A percentile compares a stretch with the other conserved stretches of the same genome.
These are phyloP conservation scores for Fusarium phyllophilum DNA, from an alignment of 2,329 filamentous ascomycete genomes.

Conservation along the genomic window DNA sequence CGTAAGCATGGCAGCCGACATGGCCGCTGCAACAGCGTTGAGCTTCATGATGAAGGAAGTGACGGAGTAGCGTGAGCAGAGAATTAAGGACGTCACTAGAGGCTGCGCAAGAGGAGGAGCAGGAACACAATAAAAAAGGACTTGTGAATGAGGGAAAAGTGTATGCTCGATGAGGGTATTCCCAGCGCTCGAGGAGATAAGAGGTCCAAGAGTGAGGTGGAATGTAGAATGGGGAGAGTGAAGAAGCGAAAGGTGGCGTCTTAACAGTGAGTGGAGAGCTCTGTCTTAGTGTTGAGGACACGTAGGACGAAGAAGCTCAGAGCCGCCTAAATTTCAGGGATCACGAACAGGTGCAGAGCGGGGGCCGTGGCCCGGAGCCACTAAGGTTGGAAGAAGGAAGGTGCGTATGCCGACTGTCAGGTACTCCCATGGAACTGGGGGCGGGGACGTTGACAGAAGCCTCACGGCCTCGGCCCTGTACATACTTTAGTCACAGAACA, in stretches of 20 bases:
- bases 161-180: constrained; percentile 21
- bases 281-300: constrained; percentile 47
- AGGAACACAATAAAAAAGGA: constrained; percentile 14
- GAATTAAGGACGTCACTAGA: constrained; percentile 34
- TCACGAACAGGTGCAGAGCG: constrained; percentile 37
- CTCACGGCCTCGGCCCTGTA: constrained; percentile 13
- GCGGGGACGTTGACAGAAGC: constrained; percentile 25
- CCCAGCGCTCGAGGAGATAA: constrained; percentile 45
- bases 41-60: constrained; percentile 83
- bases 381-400: constrained; percentile 37
- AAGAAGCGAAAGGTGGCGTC: constrained; percentile 40
- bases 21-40: constrained; percentile 78
- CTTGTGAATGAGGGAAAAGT: background rate
- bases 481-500: background rate
- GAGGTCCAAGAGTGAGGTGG: constrained; percentile 46
- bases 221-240: constrained; percentile 36
- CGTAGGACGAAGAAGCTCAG: constrained; percentile 47
- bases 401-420: constrained; percentile 35
- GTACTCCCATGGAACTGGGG: constrained; percentile 21
- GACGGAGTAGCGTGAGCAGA: constrained; percentile 34
- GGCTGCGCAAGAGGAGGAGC: constrained; percentile 29
- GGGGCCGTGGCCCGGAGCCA: constrained; percentile 27
- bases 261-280: constrained; percentile 45
- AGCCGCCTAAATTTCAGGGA: constrained; percentile 43
- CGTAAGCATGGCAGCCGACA: constrained; percentile 78